A percentile compares a stretch with the other conserved stretches of the same genome.
phyloP scores from a whole-genome alignment of 805 yeast species.

The Ogataea naganishii region DNA sequence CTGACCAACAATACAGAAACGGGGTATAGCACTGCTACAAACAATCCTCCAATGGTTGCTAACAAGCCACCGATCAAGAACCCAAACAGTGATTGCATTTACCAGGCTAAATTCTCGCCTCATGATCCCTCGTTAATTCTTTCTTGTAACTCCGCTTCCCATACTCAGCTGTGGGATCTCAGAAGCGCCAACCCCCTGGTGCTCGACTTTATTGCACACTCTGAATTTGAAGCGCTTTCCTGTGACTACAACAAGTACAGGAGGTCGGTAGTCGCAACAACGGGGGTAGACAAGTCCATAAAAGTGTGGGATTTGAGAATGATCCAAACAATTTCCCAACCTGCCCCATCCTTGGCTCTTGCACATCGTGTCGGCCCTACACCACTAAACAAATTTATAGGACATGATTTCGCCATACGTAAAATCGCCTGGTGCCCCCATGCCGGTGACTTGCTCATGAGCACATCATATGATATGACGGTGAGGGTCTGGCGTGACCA shows the following conservation, averaged over 20 bases:
- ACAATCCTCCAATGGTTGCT: constrained; percentile 26
- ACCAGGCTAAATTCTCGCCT: constrained; percentile 76
- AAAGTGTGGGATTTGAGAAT: constrained; percentile 85
- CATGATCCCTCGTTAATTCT: constrained; percentile 66
- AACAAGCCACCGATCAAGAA: constrained; percentile 24
- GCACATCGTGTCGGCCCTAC: constrained; percentile 46
- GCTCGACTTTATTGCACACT: constrained; percentile 60
- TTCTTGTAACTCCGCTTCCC: constrained; percentile 68
- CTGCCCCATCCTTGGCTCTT: constrained; percentile 28
- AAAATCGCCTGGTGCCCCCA: constrained; percentile 89
- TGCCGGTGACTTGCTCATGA: constrained; percentile 54
- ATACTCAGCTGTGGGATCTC: constrained; percentile 74
- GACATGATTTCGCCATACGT: constrained; percentile 86
- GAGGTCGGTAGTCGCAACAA: constrained; percentile 71
- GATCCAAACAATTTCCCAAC: constrained; percentile 34
- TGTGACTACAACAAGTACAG: constrained; percentile 91
- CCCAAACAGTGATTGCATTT: constrained; percentile 51
- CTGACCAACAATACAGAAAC: constrained; percentile 11
- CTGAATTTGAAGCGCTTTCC: constrained; percentile 70
- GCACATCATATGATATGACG: constrained; percentile 90
- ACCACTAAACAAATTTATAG: constrained; percentile 69
- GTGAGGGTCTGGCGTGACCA: constrained; percentile 78
- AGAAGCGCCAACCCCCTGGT: constrained; percentile 57
- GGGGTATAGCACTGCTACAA: too few species aligned
- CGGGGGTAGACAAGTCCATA: constrained; percentile 83